Conservation (phyloP, 2,329 filamentous ascomycete genomes). For the Plenodomus lindquistii region DNA sequence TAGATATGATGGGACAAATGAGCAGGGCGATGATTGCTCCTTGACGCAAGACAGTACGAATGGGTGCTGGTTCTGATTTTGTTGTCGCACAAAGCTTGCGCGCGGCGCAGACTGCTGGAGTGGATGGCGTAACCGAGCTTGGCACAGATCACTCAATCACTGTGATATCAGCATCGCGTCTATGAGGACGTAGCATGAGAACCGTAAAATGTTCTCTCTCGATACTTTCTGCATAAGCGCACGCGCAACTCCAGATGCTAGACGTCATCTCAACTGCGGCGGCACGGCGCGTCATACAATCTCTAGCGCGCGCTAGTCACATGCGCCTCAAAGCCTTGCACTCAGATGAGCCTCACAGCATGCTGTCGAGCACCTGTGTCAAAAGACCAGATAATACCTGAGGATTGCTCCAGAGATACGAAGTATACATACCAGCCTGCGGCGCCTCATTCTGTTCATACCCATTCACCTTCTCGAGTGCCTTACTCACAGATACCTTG, state of each 20-base stretch:
- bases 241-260: constrained; percentile 3
- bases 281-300: constrained; percentile 15
- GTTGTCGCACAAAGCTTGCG: constrained; percentile 6
- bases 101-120: constrained; percentile 5
- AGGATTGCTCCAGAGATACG: too few relatives aligned
- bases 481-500: too few relatives aligned
- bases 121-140: constrained; percentile 12
- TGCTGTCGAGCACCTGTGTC: too few relatives aligned
- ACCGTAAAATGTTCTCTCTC: neutral
- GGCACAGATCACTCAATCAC: constrained; percentile 5
- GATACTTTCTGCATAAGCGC: neutral
- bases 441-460: too few relatives aligned
- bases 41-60: neutral
- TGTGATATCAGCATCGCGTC: constrained; percentile 1
- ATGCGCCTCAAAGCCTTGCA: neutral
- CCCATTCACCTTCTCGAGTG: too few relatives aligned
- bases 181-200: neutral
- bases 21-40: neutral
- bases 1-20: neutral
- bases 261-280: constrained; percentile 16
- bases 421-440: too few relatives aligned
- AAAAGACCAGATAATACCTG: too few relatives aligned
- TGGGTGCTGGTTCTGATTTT: constrained; percentile 2
- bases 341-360: too few relatives aligned
- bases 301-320: constrained; percentile 9